These are phyloP conservation scores for Termitomyces sp. DNA, from an alignment of 768 basidiomycete species.

Conservation along the genomic window DNA sequence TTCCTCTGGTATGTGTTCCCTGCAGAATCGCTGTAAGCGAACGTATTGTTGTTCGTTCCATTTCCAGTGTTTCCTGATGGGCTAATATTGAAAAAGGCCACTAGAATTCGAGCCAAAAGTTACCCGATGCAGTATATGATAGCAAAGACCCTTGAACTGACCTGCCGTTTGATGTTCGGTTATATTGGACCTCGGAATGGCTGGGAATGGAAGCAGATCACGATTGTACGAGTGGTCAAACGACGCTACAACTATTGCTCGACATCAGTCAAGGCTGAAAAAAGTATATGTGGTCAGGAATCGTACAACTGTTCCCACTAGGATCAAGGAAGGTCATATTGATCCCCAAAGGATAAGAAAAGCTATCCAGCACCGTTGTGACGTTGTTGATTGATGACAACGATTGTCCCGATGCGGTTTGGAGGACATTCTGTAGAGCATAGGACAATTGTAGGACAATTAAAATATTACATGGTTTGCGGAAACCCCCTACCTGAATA, in stretches of 20 bases:
- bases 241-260: slow-evolving; percentile 39
- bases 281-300: not conserved
- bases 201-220: slow-evolving; percentile 55
- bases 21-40: slow-evolving; percentile 53
- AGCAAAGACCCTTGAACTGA: slow-evolving; percentile 23
- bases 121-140: slow-evolving; percentile 38
- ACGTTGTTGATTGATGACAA: slow-evolving; percentile 38
- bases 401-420: slow-evolving; percentile 34
- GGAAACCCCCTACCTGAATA: slow-evolving; percentile 30
- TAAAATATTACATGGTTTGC: not conserved
- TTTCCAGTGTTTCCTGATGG: slow-evolving; percentile 53
- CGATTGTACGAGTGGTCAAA: slow-evolving; percentile 75
- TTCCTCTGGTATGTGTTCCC: slow-evolving; percentile 56
- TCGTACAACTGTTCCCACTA: slow-evolving; percentile 34
- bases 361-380: slow-evolving; percentile 34
- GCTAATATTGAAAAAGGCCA: slow-evolving; percentile 24
- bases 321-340: slow-evolving; percentile 36
- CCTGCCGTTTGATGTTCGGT: slow-evolving; percentile 57
- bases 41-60: slow-evolving; percentile 67
- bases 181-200: slow-evolving; percentile 59
- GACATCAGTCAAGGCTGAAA: not conserved
- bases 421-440: slow-evolving; percentile 37
- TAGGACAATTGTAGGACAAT: too few relatives aligned
- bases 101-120: slow-evolving; percentile 30
- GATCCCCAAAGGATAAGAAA: slow-evolving; percentile 45